A percentile compares a stretch with the other conserved stretches of the same genome.
phyloP scores from a whole-genome alignment of 257 asterid genomes.

The Henckelia pumila region DNA sequence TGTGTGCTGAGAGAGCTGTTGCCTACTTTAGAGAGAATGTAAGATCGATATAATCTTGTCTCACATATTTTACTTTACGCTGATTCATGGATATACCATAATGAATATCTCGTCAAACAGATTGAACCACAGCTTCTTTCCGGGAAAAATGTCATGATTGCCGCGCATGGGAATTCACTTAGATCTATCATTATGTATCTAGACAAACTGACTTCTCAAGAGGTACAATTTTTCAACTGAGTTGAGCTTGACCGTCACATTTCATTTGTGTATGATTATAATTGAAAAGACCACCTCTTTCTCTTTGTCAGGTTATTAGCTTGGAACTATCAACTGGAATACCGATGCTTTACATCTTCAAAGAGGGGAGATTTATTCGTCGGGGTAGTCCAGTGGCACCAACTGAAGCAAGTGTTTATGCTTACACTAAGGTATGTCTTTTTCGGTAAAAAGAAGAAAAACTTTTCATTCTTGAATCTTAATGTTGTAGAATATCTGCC shows the following conservation, averaged over 20 bases:
- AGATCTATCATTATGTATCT: conserved; percentile 96
- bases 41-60: conserved; percentile 23
- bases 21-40: conserved; percentile 83
- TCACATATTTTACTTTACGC: neutral
- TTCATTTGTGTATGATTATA: conserved; percentile 2
- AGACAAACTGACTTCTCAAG: conserved; percentile 93
- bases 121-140: conserved; percentile 73
- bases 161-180: conserved; percentile 96
- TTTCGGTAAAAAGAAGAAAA: too few relatives aligned
- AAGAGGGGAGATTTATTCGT: conserved; percentile 80
- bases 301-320: conserved; percentile 69
- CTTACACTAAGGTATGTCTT: conserved; percentile 95
- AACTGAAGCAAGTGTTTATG: conserved; percentile 82
- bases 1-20: conserved; percentile 99
- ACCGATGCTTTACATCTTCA: conserved; percentile 94
- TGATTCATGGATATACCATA: conserved; percentile 13
- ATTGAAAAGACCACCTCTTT: conserved; percentile 1
- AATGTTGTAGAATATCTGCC: too few relatives aligned
- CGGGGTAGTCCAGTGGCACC: conserved; percentile 98
- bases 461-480: too few relatives aligned
- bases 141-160: conserved; percentile 91
- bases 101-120: conserved; percentile 44
- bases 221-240: conserved; percentile 44
- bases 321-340: conserved; percentile 95
- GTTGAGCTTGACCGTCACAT: neutral